phyloP scores from a whole-genome alignment of 164 flowering plant genomes.

The Paratinospora sagittata region DNA sequence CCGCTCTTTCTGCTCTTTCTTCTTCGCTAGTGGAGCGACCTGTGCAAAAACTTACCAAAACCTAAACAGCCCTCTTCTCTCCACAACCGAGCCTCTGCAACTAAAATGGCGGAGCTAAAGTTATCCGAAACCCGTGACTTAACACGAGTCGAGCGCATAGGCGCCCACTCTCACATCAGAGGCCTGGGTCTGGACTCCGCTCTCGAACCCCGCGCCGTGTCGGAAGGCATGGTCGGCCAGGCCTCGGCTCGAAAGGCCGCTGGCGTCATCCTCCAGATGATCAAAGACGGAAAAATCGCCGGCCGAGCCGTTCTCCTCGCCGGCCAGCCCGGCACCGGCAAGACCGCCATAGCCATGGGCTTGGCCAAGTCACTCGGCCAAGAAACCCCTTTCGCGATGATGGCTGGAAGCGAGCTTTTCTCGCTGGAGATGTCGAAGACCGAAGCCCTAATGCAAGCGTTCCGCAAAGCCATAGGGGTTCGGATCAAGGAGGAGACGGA shows the following conservation, averaged over 20 bases:
- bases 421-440: constrained; percentile 92
- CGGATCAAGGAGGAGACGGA: constrained; percentile 91
- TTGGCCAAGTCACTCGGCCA: constrained; percentile 83
- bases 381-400: constrained; percentile 91
- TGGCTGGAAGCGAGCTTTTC: constrained; percentile 79
- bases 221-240: constrained; percentile 97
- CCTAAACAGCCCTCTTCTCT: background rate
- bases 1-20: background rate
- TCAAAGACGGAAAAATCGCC: constrained; percentile 77
- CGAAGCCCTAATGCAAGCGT: constrained; percentile 80
- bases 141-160: constrained; percentile 89
- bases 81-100: background rate
- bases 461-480: constrained; percentile 83
- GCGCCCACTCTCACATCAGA: constrained; percentile 96
- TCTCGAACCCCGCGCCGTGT: constrained; percentile 66
- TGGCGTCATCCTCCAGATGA: constrained; percentile 90
- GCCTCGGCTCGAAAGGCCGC: constrained; percentile 79
- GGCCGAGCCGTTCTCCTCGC: constrained; percentile 88
- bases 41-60: background rate
- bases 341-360: constrained; percentile 97
- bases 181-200: constrained; percentile 92
- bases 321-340: constrained; percentile 94
- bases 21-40: background rate
- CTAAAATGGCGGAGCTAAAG: constrained; percentile 73
- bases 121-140: constrained; percentile 79